These are phyloP conservation scores for Endothia cerciana DNA, from an alignment of 2,329 filamentous ascomycete species.

Conservation along the genomic window DNA sequence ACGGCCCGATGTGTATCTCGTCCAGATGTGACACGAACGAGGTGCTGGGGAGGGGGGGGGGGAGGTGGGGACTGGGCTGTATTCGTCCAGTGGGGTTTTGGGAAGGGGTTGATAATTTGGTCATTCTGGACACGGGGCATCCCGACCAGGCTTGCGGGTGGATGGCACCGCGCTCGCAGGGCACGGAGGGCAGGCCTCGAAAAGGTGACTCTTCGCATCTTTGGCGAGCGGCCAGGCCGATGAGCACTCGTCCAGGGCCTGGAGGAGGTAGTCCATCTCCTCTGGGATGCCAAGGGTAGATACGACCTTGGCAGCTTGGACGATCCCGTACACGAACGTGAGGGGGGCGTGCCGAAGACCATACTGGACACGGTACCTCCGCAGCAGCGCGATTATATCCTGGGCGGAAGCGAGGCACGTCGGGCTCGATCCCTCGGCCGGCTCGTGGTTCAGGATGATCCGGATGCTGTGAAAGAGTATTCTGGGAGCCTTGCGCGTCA, in stretches of 20 bases:
- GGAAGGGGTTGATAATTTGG: not conserved
- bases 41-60: no score
- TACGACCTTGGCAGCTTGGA: slow-evolving; percentile 31
- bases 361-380: slow-evolving; percentile 33
- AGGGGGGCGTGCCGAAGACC: slow-evolving; percentile 32
- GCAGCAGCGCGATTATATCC: slow-evolving; percentile 32
- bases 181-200: not conserved
- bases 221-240: slow-evolving; percentile 14
- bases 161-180: not conserved
- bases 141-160: not conserved
- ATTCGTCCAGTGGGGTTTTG: not conserved
- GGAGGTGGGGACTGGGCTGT: not conserved
- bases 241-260: slow-evolving; percentile 16
- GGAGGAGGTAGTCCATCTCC: slow-evolving; percentile 14
- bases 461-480: slow-evolving; percentile 34
- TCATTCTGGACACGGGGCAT: not conserved
- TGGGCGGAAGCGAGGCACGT: slow-evolving; percentile 32
- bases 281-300: not conserved
- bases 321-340: slow-evolving; percentile 34
- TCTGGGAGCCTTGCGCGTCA: not conserved
- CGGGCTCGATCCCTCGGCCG: slow-evolving; percentile 15
- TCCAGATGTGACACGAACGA: not conserved
- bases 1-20: no score
- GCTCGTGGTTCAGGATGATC: slow-evolving; percentile 34
- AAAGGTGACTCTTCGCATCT: not conserved